Conservation (phyloP, 345 rosid genomes). For the Lumnitzera littorea region DNA sequence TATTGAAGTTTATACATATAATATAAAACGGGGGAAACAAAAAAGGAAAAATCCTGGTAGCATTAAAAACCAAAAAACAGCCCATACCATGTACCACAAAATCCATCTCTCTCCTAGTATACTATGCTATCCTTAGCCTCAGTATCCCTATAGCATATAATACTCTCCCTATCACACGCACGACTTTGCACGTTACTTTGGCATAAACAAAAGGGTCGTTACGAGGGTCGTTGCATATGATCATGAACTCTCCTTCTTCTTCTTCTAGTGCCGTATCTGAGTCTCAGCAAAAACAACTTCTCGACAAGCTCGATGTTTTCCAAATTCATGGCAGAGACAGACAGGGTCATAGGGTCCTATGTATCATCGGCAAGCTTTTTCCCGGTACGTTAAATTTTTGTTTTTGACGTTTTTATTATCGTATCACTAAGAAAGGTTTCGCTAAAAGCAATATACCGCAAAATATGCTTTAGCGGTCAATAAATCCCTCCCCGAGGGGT, state of each 20-base stretch:
- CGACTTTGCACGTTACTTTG: too few relatives aligned
- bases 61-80: too few relatives aligned
- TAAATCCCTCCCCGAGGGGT: too few relatives aligned
- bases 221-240: too few relatives aligned
- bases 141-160: neutral
- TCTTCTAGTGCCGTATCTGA: slow-evolving; percentile 2
- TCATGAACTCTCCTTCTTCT: neutral
- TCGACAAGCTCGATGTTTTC: slow-evolving; percentile 33
- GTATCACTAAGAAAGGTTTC: neutral
- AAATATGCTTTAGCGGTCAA: too few relatives aligned
- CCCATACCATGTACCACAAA: too few relatives aligned
- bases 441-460: neutral
- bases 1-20: neutral
- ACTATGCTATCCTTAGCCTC: neutral
- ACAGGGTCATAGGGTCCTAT: slow-evolving; percentile 32
- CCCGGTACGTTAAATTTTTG: slow-evolving; percentile 22
- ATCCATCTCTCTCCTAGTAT: too few relatives aligned
- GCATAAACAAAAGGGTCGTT: too few relatives aligned
- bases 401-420: neutral
- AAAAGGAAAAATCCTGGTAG: too few relatives aligned
- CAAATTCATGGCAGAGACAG: slow-evolving; percentile 40
- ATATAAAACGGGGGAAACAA: too few relatives aligned
- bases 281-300: slow-evolving; percentile 24
- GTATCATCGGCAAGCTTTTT: slow-evolving; percentile 34
- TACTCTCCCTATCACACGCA: too few relatives aligned